Base-by-base conservation (phyloP, 1,284 basidiomycete species). In the Exsudoporus floridanus region DNA sequence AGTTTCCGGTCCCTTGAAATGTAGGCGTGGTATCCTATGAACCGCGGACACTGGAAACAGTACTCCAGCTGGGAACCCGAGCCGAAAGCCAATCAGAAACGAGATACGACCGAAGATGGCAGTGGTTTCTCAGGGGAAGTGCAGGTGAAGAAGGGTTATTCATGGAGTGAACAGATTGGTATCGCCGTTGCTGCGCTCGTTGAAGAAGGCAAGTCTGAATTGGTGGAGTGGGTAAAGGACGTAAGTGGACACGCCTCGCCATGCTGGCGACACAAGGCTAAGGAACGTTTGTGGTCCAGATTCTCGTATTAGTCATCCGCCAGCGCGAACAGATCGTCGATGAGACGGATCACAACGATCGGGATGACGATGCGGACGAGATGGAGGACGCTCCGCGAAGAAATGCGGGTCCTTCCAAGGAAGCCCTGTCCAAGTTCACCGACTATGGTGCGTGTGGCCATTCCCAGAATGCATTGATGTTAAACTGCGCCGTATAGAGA, bases 151-250 rank as follows among this genome's bases (percentile, higher is more conserved):
- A 90, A 91, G 61, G 92, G 92, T 12, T 89, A 88, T 69, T 84
- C 88, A n/a, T 90, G 88, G 84, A 92, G 86, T 61, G 88, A 96
- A 66, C 86, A 96, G 70, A 77, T 98, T 49, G 94, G 90, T 7
- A 92, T 96, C 57, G 86, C 85, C 6, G 81, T 97, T 56, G 84
- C 83, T 37, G 79, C 83, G 44, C 77, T 98, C 16, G 73, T 87
- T 5, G 88, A 93, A 43, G 78, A 79, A 16, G 83, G 77, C 7
- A 77, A 88, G 60, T 70, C 74, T 52, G 77, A 79, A 33, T 75
- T 92, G 45, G 79, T 96, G 35, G 79, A 86, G 52, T 94, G 92
- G 90, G 79, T 86, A 45, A 86, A 86, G 60, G 82, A 90, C 66
- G 92, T 92, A 65, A 62, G 86, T 66, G 13, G 42, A 46, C 45